phyloP scores from a whole-genome alignment of 306 rosid species.

The Corylus avellana region DNA sequence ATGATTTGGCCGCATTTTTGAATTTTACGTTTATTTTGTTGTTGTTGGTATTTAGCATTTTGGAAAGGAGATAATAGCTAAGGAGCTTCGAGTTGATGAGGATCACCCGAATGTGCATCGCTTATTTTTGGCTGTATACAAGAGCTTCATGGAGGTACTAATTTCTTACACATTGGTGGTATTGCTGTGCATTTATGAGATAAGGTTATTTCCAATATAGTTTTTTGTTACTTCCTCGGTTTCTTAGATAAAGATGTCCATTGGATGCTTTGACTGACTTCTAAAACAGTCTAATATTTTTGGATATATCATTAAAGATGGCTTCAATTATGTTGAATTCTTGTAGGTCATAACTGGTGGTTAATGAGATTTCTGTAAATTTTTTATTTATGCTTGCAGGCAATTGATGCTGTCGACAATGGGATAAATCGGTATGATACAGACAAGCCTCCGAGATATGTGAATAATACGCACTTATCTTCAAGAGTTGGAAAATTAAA shows the following conservation, averaged over 20 bases:
- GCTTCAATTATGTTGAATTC: neutral
- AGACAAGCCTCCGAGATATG: slow-evolving; percentile 87
- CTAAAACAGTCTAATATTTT: neutral
- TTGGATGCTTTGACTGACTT: neutral
- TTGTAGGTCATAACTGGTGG: neutral
- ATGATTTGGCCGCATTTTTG: neutral
- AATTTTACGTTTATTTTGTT: neutral
- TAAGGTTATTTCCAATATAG: neutral
- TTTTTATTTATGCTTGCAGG: slow-evolving; percentile 50
- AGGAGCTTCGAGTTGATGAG: slow-evolving; percentile 84
- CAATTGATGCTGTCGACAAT: slow-evolving; percentile 94
- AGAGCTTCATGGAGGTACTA: slow-evolving; percentile 95
- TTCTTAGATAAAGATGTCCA: neutral
- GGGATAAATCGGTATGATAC: slow-evolving; percentile 90
- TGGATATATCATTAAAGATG: neutral
- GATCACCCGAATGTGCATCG: slow-evolving; percentile 69
- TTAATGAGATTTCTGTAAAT: neutral
- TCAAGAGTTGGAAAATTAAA: slow-evolving; percentile 87
- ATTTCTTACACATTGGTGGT: neutral
- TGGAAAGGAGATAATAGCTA: slow-evolving; percentile 92
- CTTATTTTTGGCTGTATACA: slow-evolving; percentile 81
- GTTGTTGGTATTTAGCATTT: slow-evolving; percentile 57
- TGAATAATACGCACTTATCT: slow-evolving; percentile 91
- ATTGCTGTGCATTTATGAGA: neutral
- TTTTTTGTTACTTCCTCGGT: neutral